phyloP scores from a whole-genome alignment of 2,329 filamentous ascomycete species.

The Fusarium zealandicum region DNA sequence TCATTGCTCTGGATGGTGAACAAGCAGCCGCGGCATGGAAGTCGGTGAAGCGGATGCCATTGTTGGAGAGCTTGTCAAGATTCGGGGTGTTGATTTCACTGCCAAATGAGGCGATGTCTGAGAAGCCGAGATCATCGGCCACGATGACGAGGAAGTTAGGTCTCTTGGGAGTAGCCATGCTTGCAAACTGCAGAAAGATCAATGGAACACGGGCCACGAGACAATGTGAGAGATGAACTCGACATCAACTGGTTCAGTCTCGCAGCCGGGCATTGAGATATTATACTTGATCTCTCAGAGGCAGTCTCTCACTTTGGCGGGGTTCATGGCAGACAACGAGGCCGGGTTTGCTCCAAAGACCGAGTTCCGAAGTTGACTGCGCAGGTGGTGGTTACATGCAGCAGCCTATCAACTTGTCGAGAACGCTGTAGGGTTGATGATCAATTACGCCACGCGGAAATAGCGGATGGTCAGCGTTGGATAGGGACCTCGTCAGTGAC shows the following conservation, averaged over 20 bases:
- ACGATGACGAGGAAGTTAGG: constrained; percentile 22
- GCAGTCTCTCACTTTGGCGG: neutral
- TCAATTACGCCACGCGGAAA: neutral
- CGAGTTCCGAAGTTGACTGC: constrained; percentile 7
- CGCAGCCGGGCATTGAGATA: neutral
- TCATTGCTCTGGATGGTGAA: constrained; percentile 69
- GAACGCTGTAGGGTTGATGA: neutral
- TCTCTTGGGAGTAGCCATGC: constrained; percentile 45
- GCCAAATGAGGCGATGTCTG: constrained; percentile 65
- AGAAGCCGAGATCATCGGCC: constrained; percentile 53
- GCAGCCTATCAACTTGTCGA: constrained; percentile 4
- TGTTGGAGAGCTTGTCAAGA: constrained; percentile 59
- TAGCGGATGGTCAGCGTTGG: no score
- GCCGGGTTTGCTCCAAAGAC: constrained; percentile 4
- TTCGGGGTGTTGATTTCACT: constrained; percentile 67
- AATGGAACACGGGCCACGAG: accelerated
- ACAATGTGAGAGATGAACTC: accelerated
- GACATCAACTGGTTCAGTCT: neutral
- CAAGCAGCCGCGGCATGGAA: constrained; percentile 70
- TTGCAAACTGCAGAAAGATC: neutral
- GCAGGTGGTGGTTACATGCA: neutral
- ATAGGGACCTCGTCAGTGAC: neutral
- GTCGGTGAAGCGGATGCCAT: constrained; percentile 65
- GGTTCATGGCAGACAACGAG: neutral
- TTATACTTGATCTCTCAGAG: constrained; percentile 9